Evolutionary conservation across 805 yeast species (phyloP).

Genomic region (Isabelozyma gotoi): DNA sequence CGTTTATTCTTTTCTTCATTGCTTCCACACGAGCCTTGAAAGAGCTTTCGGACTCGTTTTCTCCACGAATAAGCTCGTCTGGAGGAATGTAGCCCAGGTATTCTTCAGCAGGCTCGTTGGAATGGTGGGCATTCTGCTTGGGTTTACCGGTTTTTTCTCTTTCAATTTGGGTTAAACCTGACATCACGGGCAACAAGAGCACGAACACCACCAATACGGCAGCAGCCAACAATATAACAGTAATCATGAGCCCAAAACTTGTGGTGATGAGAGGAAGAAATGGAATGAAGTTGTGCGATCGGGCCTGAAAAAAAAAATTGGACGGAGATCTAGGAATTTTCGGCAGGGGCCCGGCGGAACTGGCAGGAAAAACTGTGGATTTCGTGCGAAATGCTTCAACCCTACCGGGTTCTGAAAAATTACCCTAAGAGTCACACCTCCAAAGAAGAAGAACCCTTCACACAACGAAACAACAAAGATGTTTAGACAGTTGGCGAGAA

Average conservation of each 20-base stretch:
- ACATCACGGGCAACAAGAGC: constrained; percentile 48
- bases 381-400: neutral
- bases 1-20: constrained; percentile 26
- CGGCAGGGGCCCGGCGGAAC: too few species aligned
- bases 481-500: neutral
- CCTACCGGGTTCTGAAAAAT: neutral
- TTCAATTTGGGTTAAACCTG: constrained; percentile 13
- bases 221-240: constrained; percentile 36
- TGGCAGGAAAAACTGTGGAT: constrained; percentile 23
- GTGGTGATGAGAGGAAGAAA: neutral
- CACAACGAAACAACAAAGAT: neutral
- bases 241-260: neutral
- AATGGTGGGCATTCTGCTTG: neutral
- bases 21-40: constrained; percentile 17
- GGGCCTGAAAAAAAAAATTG: neutral
- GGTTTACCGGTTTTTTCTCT: neutral
- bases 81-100: constrained; percentile 40
- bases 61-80: constrained; percentile 26
- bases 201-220: constrained; percentile 41
- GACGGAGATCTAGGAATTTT: too few species aligned
- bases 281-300: too few species aligned
- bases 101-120: too few species aligned
- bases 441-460: neutral
- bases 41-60: constrained; percentile 7
- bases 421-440: too few species aligned